These are phyloP conservation scores for Jacaranda copaia DNA, from an alignment of 257 asterid species.

Conservation along the genomic window DNA sequence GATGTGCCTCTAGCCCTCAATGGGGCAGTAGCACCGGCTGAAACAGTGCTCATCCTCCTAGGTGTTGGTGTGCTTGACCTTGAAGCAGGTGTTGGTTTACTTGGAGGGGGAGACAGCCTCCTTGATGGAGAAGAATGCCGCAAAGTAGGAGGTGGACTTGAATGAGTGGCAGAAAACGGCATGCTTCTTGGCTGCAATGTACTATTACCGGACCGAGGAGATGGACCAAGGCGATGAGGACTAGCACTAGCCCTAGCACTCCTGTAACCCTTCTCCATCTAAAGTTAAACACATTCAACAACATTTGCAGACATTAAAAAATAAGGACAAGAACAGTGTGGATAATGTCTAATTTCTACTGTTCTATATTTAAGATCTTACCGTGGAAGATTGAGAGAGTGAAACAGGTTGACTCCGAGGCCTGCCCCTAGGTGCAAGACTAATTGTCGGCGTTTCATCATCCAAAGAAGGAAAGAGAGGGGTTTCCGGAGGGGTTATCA, in stretches of 20 bases:
- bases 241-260: conserved; percentile 88
- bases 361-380: conserved; percentile 44
- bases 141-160: conserved; percentile 77
- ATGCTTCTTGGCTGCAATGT: conserved; percentile 70
- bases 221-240: conserved; percentile 85
- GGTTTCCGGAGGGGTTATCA: conserved; percentile 97
- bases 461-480: conserved; percentile 93
- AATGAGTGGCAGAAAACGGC: conserved; percentile 65
- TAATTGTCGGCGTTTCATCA: conserved; percentile 65
- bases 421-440: conserved; percentile 77
- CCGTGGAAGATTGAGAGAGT: conserved; percentile 83
- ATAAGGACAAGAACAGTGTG: neutral
- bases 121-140: conserved; percentile 67
- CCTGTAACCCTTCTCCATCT: conserved; percentile 83
- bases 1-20: conserved; percentile 78
- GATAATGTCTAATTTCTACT: conserved; percentile 5
- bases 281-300: conserved; percentile 37
- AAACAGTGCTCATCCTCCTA: conserved; percentile 83
- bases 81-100: conserved; percentile 64
- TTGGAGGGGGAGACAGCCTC: conserved; percentile 80
- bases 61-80: conserved; percentile 74
- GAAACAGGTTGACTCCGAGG: conserved; percentile 92
- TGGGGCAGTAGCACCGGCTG: conserved; percentile 50
- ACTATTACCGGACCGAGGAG: conserved; percentile 69
- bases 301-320: conserved; percentile 25